Evolutionary conservation across 768 basidiomycete genomes (phyloP).

Genomic region (Pilatotrama ljubarskyi): DNA sequence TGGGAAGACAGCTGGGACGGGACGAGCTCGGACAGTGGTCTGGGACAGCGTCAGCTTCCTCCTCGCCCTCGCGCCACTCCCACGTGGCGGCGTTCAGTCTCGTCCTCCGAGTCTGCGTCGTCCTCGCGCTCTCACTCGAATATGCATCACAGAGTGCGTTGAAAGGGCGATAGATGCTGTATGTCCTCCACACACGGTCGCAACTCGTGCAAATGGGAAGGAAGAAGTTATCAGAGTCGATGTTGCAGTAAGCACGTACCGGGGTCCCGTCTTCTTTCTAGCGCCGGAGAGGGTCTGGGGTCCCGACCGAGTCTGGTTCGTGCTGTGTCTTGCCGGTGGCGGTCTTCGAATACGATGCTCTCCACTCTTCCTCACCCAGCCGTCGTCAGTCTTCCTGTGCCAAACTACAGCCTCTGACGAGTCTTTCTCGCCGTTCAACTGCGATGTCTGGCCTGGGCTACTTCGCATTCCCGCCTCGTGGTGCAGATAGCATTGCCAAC

Average conservation of each 20-base stretch:
- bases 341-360: neutral
- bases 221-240: neutral
- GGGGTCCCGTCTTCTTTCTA: neutral
- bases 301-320: constrained; percentile 7
- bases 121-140: neutral
- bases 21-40: neutral
- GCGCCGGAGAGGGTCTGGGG: neutral
- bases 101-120: too few relatives aligned
- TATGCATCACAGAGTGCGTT: too few relatives aligned
- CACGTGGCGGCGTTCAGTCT: constrained; percentile 16
- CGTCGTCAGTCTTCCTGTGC: neutral
- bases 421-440: neutral
- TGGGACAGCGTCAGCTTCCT: constrained; percentile 3
- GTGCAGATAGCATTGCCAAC: neutral
- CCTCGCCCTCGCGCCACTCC: neutral
- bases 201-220: neutral
- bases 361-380: neutral
- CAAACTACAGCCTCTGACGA: neutral
- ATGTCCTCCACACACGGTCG: neutral
- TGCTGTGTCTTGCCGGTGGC: neutral
- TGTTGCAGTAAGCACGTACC: neutral
- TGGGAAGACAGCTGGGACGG: constrained; percentile 6
- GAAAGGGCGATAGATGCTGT: neutral
- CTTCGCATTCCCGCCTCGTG: constrained; percentile 14
- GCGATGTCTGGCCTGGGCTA: constrained; percentile 4